phyloP scores from a whole-genome alignment of 495 filamentous ascomycete genomes.

The Podospora pseudopauciseta region DNA sequence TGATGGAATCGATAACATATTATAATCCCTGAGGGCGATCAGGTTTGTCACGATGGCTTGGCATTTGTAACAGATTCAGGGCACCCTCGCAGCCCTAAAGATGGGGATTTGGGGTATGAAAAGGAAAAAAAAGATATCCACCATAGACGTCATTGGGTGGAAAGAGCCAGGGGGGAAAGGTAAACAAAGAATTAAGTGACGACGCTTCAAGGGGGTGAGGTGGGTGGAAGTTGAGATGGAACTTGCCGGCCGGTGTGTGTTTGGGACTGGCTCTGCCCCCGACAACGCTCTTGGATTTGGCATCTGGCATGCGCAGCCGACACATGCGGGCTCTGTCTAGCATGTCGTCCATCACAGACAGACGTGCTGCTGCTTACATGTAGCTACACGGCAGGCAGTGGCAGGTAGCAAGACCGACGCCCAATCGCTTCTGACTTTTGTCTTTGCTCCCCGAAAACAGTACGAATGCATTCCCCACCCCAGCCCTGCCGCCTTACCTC shows the following conservation, averaged over 20 bases:
- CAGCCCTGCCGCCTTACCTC: background rate
- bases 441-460: background rate
- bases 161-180: background rate
- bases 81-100: slow-evolving; percentile 5
- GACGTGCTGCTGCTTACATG: background rate
- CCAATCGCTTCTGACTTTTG: background rate
- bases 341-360: background rate
- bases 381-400: background rate
- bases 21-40: background rate
- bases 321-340: background rate
- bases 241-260: background rate
- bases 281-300: background rate
- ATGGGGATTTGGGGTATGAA: background rate
- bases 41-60: background rate
- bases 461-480: background rate
- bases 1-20: background rate
- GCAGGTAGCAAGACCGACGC: background rate
- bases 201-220: no score
- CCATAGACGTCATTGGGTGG: background rate
- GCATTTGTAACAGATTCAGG: slow-evolving; percentile 16
- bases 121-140: background rate
- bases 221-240: background rate
- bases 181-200: background rate
- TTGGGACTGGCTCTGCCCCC: background rate
- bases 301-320: background rate